A percentile compares a stretch with the other conserved stretches of the same genome.
Conservation (phyloP, 2,329 filamentous ascomycete genomes). For the Aspergillus pseudoviridinutans region DNA sequence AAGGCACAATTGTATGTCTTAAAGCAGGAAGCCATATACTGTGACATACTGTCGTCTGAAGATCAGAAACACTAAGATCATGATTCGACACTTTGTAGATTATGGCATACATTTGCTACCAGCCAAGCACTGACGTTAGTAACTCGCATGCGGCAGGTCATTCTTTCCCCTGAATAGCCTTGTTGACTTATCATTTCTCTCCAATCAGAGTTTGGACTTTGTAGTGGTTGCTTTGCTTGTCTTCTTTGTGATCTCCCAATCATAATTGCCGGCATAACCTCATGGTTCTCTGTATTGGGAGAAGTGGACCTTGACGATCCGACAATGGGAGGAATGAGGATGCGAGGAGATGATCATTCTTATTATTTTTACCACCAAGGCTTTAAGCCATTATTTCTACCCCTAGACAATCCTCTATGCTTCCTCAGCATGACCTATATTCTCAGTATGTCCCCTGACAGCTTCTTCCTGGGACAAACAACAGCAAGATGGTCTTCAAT, state of each 20-base stretch:
- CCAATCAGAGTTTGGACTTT: neutral
- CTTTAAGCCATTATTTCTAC: neutral
- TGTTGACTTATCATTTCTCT: neutral
- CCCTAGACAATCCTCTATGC: neutral
- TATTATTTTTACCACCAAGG: neutral
- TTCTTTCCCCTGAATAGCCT: neutral
- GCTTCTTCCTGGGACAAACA: neutral
- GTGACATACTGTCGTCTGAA: too few species aligned
- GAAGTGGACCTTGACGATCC: neutral
- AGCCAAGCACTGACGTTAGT: too few species aligned
- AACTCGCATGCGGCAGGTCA: neutral
- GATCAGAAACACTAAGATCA: too few species aligned
- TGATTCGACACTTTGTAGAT: too few species aligned
- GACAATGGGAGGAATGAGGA: neutral
- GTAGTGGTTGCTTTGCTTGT: neutral
- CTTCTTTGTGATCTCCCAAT: too few species aligned
- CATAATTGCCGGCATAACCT: too few species aligned
- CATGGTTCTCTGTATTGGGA: neutral
- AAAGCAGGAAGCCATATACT: too few species aligned
- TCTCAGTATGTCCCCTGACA: neutral
- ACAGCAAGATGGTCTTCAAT: conserved; percentile 4
- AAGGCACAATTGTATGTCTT: too few species aligned
- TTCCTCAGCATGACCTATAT: neutral
- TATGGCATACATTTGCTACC: too few species aligned
- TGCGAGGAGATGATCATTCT: neutral